These are phyloP conservation scores for Saturnispora zaruensis DNA, from an alignment of 805 yeast genomes.

Conservation along the genomic window DNA sequence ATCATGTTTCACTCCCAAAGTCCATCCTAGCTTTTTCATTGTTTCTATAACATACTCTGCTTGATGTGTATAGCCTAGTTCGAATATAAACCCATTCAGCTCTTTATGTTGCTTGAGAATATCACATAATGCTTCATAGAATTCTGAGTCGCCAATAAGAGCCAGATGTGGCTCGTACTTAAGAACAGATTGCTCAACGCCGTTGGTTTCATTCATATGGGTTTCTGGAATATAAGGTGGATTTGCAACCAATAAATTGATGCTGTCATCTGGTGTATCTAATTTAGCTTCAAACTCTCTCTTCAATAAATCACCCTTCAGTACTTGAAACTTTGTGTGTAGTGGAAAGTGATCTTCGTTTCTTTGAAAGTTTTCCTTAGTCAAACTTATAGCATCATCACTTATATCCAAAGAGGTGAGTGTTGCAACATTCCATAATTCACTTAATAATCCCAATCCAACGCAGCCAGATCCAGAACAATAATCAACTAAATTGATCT, in stretches of 20 bases:
- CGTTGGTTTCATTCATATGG: slow-evolving; percentile 34
- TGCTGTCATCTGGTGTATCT: slow-evolving; percentile 1
- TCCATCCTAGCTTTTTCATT: slow-evolving; percentile 11
- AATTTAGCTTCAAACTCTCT: slow-evolving; percentile 13
- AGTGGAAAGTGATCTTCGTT: slow-evolving; percentile 8
- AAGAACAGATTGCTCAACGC: slow-evolving; percentile 58
- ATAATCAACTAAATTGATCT: slow-evolving; percentile 40
- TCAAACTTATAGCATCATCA: slow-evolving; percentile 40
- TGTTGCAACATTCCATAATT: slow-evolving; percentile 17
- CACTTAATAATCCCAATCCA: slow-evolving; percentile 40
- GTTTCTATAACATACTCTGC: slow-evolving; percentile 24
- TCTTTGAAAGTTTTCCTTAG: slow-evolving; percentile 34
- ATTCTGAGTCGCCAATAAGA: slow-evolving; percentile 67
- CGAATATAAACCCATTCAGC: slow-evolving; percentile 62
- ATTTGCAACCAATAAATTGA: slow-evolving; percentile 65
- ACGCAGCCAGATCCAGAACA: slow-evolving; percentile 92
- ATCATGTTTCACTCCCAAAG: slow-evolving; percentile 49
- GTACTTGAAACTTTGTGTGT: background rate
- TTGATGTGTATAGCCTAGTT: slow-evolving; percentile 60
- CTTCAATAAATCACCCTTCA: slow-evolving; percentile 9
- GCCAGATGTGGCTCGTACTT: slow-evolving; percentile 72
- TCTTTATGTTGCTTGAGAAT: slow-evolving; percentile 32
- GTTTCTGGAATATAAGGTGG: slow-evolving; percentile 75
- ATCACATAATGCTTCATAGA: slow-evolving; percentile 44
- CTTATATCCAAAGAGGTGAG: slow-evolving; percentile 50